Conservation (phyloP, 495 filamentous ascomycete species). For the Baudoinia panamericana region DNA sequence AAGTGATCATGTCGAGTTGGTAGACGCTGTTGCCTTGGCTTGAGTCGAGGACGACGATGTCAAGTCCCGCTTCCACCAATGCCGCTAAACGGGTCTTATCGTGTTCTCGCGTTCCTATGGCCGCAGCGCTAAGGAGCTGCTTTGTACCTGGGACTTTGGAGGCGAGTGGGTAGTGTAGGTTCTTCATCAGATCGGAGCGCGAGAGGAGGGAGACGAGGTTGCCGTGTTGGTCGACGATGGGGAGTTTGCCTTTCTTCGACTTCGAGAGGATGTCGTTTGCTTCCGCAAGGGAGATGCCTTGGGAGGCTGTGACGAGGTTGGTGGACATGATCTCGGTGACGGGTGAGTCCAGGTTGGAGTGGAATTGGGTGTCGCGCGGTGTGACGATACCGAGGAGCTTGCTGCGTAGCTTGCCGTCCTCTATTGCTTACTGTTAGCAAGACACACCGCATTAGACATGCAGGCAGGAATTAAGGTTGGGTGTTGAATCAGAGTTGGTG, state of each 20-base stretch:
- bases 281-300: conserved; percentile 72
- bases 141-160: conserved; percentile 96
- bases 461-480: too few species aligned
- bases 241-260: conserved; percentile 98
- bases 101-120: conserved; percentile 85
- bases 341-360: conserved; percentile 50
- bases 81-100: conserved; percentile 77
- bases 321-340: conserved; percentile 90
- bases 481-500: conserved; percentile 30
- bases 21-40: conserved; percentile 96
- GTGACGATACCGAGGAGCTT: conserved; percentile 96
- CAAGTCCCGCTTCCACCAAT: conserved; percentile 86
- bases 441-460: conserved; percentile 6
- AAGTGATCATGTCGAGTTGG: conserved; percentile 95
- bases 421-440: conserved; percentile 37
- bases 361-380: conserved; percentile 95
- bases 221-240: conserved; percentile 74
- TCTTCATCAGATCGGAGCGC: conserved; percentile 96
- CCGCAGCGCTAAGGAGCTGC: conserved; percentile 89
- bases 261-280: conserved; percentile 86
- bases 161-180: conserved; percentile 89
- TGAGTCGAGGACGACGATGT: conserved; percentile 89
- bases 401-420: conserved; percentile 81
- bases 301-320: conserved; percentile 79
- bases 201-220: conserved; percentile 93